Conservation (phyloP, 2,329 filamentous ascomycete genomes). For the Cadophora luteo-olivacea region DNA sequence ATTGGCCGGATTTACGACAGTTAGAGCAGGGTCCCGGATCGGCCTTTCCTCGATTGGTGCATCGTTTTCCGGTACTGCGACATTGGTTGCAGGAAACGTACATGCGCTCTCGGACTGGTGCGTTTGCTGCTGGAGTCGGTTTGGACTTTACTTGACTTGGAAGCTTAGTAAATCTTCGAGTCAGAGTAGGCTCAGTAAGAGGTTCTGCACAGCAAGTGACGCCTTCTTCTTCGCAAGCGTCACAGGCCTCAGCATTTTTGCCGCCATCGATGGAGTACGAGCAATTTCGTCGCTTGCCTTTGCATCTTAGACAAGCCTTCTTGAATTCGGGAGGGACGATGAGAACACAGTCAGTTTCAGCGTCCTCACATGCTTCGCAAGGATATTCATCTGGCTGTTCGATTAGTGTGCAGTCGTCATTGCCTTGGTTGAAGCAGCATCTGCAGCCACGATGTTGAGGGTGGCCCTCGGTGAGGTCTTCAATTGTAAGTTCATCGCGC, state of each 20-base stretch:
- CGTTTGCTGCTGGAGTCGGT: neutral
- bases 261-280: constrained; percentile 36
- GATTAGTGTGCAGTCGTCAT: constrained; percentile 40
- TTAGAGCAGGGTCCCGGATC: constrained; percentile 34
- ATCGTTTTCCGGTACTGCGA: constrained; percentile 22
- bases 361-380: constrained; percentile 39
- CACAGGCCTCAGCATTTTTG: constrained; percentile 29
- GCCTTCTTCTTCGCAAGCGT: constrained; percentile 32
- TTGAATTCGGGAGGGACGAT: constrained; percentile 36
- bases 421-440: constrained; percentile 35
- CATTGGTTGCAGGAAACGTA: constrained; percentile 36
- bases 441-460: constrained; percentile 41
- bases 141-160: neutral
- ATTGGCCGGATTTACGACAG: constrained; percentile 25
- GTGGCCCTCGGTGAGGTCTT: constrained; percentile 31
- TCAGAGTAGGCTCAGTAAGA: constrained; percentile 3
- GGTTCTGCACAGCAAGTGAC: constrained; percentile 35
- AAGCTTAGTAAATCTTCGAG: constrained; percentile 12
- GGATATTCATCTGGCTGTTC: constrained; percentile 34
- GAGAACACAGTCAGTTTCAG: constrained; percentile 33
- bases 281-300: constrained; percentile 30
- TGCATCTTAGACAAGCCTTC: constrained; percentile 36
- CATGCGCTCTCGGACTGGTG: constrained; percentile 9
- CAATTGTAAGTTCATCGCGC: constrained; percentile 35
- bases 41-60: constrained; percentile 29